Percentiles rank a stretch among this genome's conserved stretches.
phyloP scores from a whole-genome alignment of 345 rosid genomes.

The Camelina hispida region DNA sequence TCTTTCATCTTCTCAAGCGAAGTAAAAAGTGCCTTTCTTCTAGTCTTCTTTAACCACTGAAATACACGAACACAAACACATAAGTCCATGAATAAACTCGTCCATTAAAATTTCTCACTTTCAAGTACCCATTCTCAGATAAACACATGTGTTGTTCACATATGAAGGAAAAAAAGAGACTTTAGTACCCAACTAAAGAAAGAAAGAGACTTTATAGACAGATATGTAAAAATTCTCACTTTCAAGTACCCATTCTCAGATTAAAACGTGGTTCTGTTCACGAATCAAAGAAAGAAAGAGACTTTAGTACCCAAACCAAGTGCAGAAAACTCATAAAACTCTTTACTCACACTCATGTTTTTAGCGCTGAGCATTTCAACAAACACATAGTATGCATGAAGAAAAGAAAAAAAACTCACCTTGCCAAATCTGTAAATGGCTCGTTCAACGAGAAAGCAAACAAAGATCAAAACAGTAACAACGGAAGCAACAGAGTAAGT shows the following conservation, averaged over 20 bases:
- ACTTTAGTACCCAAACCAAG: background rate
- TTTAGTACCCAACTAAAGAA: constrained; percentile 5
- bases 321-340: background rate
- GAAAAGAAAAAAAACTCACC: constrained; percentile 42
- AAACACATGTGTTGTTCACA: background rate
- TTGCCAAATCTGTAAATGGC: constrained; percentile 89
- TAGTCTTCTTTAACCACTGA: constrained; percentile 88
- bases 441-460: constrained; percentile 72
- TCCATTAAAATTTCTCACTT: background rate
- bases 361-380: constrained; percentile 34
- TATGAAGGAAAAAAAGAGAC: background rate
- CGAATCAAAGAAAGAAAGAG: constrained; percentile 5
- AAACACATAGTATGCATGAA: constrained; percentile 26
- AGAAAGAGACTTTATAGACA: background rate
- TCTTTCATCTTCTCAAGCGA: constrained; percentile 92
- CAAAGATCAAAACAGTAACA: constrained; percentile 73
- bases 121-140: constrained; percentile 10
- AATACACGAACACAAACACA: constrained; percentile 21
- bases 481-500: constrained; percentile 90
- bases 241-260: constrained; percentile 12
- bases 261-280: background rate
- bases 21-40: constrained; percentile 83
- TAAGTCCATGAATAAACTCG: background rate
- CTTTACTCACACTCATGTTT: background rate
- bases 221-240: background rate